Percentiles rank a stretch among this genome's conserved stretches.
Conservation (phyloP, 2,329 filamentous ascomycete genomes). For the Aspergillus sp. region DNA sequence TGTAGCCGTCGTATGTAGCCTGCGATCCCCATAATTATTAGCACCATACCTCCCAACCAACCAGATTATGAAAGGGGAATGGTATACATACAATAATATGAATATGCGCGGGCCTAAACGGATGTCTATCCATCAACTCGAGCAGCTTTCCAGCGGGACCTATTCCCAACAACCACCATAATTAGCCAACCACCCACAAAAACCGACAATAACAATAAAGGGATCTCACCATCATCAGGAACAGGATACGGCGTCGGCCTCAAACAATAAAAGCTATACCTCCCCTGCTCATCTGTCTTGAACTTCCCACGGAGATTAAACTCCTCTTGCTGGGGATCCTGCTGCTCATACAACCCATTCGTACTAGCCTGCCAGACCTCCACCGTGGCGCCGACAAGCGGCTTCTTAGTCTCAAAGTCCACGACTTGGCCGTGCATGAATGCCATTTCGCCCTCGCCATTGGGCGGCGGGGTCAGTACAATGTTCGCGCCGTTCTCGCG, state of each 20-base stretch:
- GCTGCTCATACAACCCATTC: slow-evolving; percentile 72
- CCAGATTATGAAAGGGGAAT: not conserved
- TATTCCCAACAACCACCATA: slow-evolving; percentile 7
- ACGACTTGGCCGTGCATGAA: slow-evolving; percentile 66
- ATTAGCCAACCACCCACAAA: not conserved
- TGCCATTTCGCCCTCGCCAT: slow-evolving; percentile 55
- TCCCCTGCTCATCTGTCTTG: slow-evolving; percentile 64
- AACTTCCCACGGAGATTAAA: slow-evolving; percentile 75
- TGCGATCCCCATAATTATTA: slow-evolving; percentile 22
- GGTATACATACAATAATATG: slow-evolving; percentile 56
- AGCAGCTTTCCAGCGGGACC: slow-evolving; percentile 62
- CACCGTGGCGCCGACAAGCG: slow-evolving; percentile 65
- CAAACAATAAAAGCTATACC: slow-evolving; percentile 64
- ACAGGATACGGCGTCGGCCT: slow-evolving; percentile 61
- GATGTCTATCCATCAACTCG: slow-evolving; percentile 61
- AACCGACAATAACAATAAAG: not conserved
- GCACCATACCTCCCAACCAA: not conserved
- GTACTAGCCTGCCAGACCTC: slow-evolving; percentile 81
- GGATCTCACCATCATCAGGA: slow-evolving; percentile 50
- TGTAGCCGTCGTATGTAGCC: slow-evolving; percentile 61
- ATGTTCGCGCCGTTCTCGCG: slow-evolving; percentile 71
- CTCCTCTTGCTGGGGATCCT: slow-evolving; percentile 69
- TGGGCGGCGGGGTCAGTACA: slow-evolving; percentile 52
- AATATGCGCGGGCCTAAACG: slow-evolving; percentile 64
- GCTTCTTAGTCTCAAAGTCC: slow-evolving; percentile 62